Conservation (phyloP, 2,329 filamentous ascomycete species). For the Fusarium penzigii region DNA sequence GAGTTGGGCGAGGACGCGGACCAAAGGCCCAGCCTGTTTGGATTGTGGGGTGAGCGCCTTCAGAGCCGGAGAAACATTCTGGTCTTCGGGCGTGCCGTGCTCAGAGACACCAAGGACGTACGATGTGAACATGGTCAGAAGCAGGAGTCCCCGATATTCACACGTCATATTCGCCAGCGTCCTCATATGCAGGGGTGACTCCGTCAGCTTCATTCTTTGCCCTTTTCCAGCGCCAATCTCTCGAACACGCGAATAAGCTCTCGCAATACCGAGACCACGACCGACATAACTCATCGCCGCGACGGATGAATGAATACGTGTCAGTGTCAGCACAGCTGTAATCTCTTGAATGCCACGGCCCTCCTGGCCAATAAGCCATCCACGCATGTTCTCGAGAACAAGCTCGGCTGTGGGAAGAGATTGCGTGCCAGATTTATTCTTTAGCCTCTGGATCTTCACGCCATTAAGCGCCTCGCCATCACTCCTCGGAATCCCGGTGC, state of each 20-base stretch:
- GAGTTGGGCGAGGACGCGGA: conserved; percentile 60
- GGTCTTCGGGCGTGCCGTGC: conserved; percentile 31
- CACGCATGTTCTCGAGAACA: conserved; percentile 62
- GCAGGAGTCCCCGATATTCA: conserved; percentile 57
- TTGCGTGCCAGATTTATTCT: conserved; percentile 72
- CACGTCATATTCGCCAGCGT: conserved; percentile 57
- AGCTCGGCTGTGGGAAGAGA: conserved; percentile 73
- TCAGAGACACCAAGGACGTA: conserved; percentile 58
- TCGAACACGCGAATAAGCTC: conserved; percentile 59
- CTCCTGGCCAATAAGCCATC: conserved; percentile 65
- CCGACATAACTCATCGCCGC: conserved; percentile 54
- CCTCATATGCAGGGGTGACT: conserved; percentile 58
- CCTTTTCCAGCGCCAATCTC: conserved; percentile 48
- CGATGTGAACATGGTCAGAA: conserved; percentile 55
- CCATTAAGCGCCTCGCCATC: conserved; percentile 60
- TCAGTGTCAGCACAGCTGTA: conserved; percentile 67
- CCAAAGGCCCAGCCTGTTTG: conserved; percentile 42
- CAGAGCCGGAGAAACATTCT: conserved; percentile 20
- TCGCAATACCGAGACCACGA: conserved; percentile 57
- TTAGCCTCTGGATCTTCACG: conserved; percentile 67
- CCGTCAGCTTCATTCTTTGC: conserved; percentile 47
- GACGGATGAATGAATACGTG: conserved; percentile 59
- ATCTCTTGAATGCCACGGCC: conserved; percentile 70
- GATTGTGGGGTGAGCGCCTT: conserved; percentile 35
- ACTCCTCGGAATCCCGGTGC: conserved; percentile 23